Evolutionary conservation across 371 early-diverging fungal genomes (phyloP).

Genomic region (Massospora cicadina): DNA sequence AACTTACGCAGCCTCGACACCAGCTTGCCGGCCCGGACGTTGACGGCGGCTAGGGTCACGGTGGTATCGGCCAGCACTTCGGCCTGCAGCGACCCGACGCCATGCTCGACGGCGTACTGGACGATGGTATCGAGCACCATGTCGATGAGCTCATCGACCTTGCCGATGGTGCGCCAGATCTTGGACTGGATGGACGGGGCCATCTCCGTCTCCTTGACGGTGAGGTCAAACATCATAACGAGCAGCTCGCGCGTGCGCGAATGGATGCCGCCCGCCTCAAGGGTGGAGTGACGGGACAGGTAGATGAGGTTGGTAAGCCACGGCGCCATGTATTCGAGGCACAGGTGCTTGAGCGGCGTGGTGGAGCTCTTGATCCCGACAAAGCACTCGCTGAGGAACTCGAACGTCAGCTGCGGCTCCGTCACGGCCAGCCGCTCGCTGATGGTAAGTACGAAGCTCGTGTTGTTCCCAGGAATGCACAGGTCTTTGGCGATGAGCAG

Average conservation of each 20-base stretch:
- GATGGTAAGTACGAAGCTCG: constrained; percentile 56
- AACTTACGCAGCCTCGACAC: constrained; percentile 61
- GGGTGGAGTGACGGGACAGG: constrained; percentile 29
- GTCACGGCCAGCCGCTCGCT: constrained; percentile 60
- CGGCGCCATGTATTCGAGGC: constrained; percentile 77
- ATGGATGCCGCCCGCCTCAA: constrained; percentile 12
- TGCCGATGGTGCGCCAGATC: constrained; percentile 65
- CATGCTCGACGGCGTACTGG: constrained; percentile 55
- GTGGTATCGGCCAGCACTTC: constrained; percentile 76
- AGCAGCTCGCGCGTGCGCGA: constrained; percentile 55
- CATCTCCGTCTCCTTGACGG: constrained; percentile 70
- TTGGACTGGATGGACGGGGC: constrained; percentile 67
- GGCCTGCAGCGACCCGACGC: constrained; percentile 58
- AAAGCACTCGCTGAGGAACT: constrained; percentile 74
- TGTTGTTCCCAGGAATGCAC: constrained; percentile 80
- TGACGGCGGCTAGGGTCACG: constrained; percentile 64
- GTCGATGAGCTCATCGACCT: constrained; percentile 60
- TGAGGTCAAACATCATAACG: constrained; percentile 58
- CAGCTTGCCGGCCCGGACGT: constrained; percentile 54
- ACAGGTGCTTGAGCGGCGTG: constrained; percentile 52
- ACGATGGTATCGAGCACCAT: constrained; percentile 67
- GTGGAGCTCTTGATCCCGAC: constrained; percentile 67
- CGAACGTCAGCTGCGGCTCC: constrained; percentile 64
- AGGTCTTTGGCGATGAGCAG: constrained; percentile 63
- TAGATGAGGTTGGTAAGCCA: constrained; percentile 67